Percentiles rank a stretch among this genome's conserved stretches.
Conservation (phyloP, 139 green algal genomes). For the Yamagishiella unicocca region DNA sequence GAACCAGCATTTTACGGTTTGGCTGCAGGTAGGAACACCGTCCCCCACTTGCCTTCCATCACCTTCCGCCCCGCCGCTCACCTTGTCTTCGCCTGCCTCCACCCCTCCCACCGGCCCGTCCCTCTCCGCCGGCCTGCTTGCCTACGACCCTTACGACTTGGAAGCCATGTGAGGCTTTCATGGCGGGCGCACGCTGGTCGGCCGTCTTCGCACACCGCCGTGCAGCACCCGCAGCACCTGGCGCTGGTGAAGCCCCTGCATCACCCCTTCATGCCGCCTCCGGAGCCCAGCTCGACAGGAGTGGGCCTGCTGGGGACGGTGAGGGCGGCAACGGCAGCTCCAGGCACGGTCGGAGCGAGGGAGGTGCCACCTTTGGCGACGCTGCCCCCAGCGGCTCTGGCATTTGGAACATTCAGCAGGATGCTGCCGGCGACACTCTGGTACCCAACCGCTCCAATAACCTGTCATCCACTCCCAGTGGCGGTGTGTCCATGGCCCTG, state of each 20-base stretch:
- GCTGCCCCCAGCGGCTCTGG: neutral
- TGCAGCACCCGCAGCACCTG: no score
- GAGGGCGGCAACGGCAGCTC: neutral
- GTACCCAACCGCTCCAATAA: neutral
- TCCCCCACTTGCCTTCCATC: neutral
- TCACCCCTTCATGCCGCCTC: no score
- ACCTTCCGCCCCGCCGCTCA: neutral
- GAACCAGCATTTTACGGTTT: neutral
- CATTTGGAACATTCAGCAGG: neutral
- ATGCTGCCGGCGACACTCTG: neutral
- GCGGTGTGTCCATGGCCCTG: neutral
- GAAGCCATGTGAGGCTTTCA: no score
- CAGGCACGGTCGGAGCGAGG: neutral
- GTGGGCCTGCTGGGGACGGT: neutral
- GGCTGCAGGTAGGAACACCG: neutral
- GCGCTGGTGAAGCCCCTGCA: no score
- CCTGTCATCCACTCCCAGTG: no score
- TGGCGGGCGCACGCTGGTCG: no score
- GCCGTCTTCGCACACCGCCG: no score
- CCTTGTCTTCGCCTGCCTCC: neutral
- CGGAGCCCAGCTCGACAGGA: no score
- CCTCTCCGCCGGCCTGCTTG: no score
- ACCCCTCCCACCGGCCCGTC: neutral
- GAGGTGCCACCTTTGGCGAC: neutral
- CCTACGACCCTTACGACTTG: no score